These are phyloP conservation scores for Mortierella antarctica DNA, from an alignment of 192 early-diverging fungal genomes.

Conservation along the genomic window DNA sequence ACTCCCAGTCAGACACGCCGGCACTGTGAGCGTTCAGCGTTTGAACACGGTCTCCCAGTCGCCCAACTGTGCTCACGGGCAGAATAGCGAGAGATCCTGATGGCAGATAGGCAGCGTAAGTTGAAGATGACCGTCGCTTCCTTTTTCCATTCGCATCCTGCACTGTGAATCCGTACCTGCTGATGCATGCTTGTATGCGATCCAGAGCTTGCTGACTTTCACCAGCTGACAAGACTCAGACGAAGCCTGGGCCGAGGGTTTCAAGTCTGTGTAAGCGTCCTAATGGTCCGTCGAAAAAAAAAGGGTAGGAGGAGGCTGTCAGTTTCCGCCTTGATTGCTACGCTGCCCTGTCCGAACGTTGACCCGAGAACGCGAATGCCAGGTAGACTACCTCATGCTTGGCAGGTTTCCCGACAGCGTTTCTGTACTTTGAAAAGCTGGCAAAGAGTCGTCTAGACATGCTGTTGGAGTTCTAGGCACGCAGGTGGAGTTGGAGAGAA, in stretches of 20 bases:
- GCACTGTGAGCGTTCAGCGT: slow-evolving; percentile 57
- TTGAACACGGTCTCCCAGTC: slow-evolving; percentile 26
- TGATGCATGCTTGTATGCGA: slow-evolving; percentile 41
- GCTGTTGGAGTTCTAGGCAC: background rate
- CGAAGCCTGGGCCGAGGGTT: slow-evolving; percentile 24
- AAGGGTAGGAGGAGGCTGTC: background rate
- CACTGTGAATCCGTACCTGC: slow-evolving; percentile 9
- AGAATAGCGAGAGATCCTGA: slow-evolving; percentile 36
- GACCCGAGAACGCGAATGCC: no score
- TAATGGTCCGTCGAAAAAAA: background rate
- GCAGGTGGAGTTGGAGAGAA: background rate
- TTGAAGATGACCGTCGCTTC: background rate
- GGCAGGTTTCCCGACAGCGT: slow-evolving; percentile 54
- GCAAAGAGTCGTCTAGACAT: slow-evolving; percentile 45
- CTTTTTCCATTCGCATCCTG: background rate
- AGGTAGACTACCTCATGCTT: slow-evolving; percentile 55
- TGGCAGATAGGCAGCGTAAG: background rate
- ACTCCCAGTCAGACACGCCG: slow-evolving; percentile 59
- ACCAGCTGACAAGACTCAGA: slow-evolving; percentile 42
- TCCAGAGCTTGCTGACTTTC: slow-evolving; percentile 41
- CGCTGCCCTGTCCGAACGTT: no score
- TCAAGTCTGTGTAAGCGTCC: slow-evolving; percentile 44
- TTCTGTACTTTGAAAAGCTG: slow-evolving; percentile 58
- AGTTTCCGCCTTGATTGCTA: background rate
- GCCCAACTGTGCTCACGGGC: slow-evolving; percentile 24